A percentile compares a stretch with the other conserved stretches of the same genome.
Evolutionary conservation across 441 rosid genomes (phyloP).

Genomic region (Breynia disticha): DNA sequence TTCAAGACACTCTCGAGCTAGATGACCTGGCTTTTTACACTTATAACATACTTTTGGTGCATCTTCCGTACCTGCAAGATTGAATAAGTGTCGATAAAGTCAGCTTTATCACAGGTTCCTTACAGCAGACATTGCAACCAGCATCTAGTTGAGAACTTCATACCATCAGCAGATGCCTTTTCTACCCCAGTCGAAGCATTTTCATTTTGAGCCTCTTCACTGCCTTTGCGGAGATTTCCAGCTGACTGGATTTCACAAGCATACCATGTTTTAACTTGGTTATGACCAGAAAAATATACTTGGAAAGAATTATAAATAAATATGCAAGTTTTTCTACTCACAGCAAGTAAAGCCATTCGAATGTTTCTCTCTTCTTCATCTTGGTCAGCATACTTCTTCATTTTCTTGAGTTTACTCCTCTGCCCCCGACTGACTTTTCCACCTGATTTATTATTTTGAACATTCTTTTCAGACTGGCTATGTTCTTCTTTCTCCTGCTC

Average conservation of each 20-base stretch:
- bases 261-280: neutral
- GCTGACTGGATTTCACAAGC: constrained; percentile 53
- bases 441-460: constrained; percentile 37
- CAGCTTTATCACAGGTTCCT: neutral
- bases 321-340: constrained; percentile 29
- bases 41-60: constrained; percentile 78
- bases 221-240: constrained; percentile 54
- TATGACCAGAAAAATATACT: neutral
- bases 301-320: neutral
- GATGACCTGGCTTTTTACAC: constrained; percentile 84
- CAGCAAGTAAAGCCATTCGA: constrained; percentile 84
- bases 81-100: neutral
- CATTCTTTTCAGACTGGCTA: constrained; percentile 28
- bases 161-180: constrained; percentile 41
- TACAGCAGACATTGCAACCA: neutral
- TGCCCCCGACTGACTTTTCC: constrained; percentile 80
- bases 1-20: constrained; percentile 76
- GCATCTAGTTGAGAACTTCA: constrained; percentile 7
- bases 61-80: constrained; percentile 51
- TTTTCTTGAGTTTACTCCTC: constrained; percentile 85
- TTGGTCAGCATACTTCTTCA: constrained; percentile 93
- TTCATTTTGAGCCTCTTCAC: constrained; percentile 32
- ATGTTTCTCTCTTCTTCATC: constrained; percentile 89
- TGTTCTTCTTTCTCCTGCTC: constrained; percentile 35
- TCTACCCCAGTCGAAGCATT: constrained; percentile 22